phyloP scores from a whole-genome alignment of 2,329 filamentous ascomycete species.

The Colletotrichum scovillei region DNA sequence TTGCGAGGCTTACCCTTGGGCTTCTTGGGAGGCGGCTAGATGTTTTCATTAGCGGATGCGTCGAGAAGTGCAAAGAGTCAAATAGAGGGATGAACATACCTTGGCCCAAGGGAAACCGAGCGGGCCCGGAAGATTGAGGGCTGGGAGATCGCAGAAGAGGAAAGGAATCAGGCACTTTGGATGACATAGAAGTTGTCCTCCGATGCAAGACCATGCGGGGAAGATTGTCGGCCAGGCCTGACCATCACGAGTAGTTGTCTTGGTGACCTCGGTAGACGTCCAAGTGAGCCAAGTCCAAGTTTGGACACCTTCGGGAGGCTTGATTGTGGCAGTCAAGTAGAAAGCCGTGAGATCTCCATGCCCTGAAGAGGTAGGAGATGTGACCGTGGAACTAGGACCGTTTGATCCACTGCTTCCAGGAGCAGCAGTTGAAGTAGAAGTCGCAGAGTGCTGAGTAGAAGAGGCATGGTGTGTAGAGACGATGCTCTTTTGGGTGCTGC shows the following conservation, averaged over 20 bases:
- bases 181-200: conserved; percentile 4
- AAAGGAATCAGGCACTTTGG: conserved; percentile 17
- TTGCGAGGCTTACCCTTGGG: conserved; percentile 14
- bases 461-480: neutral
- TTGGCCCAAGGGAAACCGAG: conserved; percentile 39
- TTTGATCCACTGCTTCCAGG: neutral
- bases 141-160: neutral
- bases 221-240: conserved; percentile 7
- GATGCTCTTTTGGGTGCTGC: neutral
- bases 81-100: conserved; percentile 38
- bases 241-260: conserved; percentile 5
- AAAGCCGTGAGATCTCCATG: neutral
- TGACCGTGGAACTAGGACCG: neutral
- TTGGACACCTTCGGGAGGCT: neutral
- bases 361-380: neutral
- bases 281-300: neutral
- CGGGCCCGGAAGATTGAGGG: neutral
- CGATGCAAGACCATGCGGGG: conserved; percentile 12
- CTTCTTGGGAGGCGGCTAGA: neutral
- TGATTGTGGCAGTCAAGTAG: neutral
- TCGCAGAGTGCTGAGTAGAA: neutral
- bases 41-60: neutral
- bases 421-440: neutral
- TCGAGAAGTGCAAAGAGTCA: neutral
- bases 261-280: conserved; percentile 10